phyloP scores from a whole-genome alignment of 306 rosid species.

The Fagus sylvatica region DNA sequence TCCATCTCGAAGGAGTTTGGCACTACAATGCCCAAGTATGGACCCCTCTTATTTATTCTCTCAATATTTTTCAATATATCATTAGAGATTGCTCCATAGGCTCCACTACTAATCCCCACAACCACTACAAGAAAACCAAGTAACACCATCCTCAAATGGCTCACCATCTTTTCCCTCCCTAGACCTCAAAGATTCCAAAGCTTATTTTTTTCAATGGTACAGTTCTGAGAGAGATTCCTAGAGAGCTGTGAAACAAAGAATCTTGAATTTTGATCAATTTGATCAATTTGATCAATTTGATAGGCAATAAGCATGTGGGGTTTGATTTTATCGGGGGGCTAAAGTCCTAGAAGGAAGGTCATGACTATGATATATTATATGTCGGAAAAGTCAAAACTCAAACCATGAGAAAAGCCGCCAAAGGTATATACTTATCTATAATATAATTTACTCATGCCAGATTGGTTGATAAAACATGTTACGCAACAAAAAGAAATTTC shows the following conservation, averaged over 20 bases:
- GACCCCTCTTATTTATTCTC: slow-evolving; percentile 48
- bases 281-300: neutral
- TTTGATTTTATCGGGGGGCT: neutral
- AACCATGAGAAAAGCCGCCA: neutral
- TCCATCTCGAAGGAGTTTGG: slow-evolving; percentile 69
- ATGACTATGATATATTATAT: no score
- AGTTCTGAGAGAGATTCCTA: neutral
- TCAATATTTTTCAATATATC: slow-evolving; percentile 35
- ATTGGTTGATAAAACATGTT: neutral
- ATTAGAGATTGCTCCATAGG: slow-evolving; percentile 38
- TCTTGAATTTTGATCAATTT: neutral
- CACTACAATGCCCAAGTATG: slow-evolving; percentile 71
- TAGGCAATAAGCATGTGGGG: neutral
- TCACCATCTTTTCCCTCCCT: slow-evolving; percentile 20
- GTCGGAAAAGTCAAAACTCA: neutral
- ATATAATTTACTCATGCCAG: no score
- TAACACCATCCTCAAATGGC: slow-evolving; percentile 28
- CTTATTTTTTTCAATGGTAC: neutral
- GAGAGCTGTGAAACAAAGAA: neutral
- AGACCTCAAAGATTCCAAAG: neutral
- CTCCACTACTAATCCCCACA: slow-evolving; percentile 26
- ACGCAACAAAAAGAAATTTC: no score
- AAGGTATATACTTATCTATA: neutral
- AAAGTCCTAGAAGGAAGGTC: no score
- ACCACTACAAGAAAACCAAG: slow-evolving; percentile 32